phyloP scores from a whole-genome alignment of 768 basidiomycete genomes.

The Daedalea quercina region DNA sequence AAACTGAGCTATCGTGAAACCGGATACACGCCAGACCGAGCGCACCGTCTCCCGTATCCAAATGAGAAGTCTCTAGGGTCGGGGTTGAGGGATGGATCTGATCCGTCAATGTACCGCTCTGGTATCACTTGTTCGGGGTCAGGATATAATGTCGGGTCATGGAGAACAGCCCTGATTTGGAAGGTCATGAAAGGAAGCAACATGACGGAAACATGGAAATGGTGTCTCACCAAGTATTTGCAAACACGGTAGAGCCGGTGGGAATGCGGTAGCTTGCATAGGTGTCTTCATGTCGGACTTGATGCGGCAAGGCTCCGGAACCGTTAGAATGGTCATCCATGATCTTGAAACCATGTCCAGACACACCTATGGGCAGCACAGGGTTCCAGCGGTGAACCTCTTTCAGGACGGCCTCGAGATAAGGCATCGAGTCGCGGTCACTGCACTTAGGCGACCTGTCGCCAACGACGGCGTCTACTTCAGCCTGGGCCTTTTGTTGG shows the following conservation, averaged over 20 bases:
- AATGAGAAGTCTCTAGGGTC: not conserved
- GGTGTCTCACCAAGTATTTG: conserved; percentile 40
- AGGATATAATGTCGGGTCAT: conserved; percentile 30
- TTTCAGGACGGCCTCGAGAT: conserved; percentile 16
- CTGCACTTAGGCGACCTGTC: not conserved
- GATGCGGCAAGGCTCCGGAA: conserved; percentile 1
- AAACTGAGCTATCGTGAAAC: not conserved
- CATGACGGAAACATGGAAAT: not conserved
- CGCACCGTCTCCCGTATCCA: conserved; percentile 4
- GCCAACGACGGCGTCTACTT: conserved; percentile 22
- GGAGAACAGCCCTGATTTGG: conserved; percentile 28
- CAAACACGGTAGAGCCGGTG: conserved; percentile 48
- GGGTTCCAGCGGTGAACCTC: conserved; percentile 24
- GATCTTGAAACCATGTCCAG: not conserved
- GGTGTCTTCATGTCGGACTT: conserved; percentile 35
- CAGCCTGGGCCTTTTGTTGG: conserved; percentile 20
- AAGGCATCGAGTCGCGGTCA: not conserved
- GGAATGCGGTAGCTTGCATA: conserved; percentile 53
- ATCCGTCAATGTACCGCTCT: conserved; percentile 27
- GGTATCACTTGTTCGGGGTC: conserved; percentile 36
- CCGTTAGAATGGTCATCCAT: not conserved
- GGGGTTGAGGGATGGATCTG: not conserved
- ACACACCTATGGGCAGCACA: conserved; percentile 16
- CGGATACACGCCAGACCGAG: no score
- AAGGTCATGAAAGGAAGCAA: not conserved